Conservation (phyloP, 1,139 yeast genomes). For the Tardiomyces blankii region DNA sequence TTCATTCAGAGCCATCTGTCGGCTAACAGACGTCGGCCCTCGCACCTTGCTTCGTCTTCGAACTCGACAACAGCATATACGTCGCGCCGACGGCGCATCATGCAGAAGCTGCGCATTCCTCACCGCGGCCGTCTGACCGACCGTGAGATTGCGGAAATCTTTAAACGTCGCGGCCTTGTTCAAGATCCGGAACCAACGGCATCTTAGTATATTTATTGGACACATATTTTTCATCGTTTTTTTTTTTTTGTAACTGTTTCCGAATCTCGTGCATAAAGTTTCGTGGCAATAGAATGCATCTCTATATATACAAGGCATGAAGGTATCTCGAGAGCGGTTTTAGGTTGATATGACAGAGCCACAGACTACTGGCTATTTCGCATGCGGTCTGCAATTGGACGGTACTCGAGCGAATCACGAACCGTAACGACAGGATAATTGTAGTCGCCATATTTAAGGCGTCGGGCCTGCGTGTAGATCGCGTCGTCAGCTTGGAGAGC, state of each 20-base stretch:
- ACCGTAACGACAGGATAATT: constrained; percentile 50
- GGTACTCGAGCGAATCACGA: constrained; percentile 29
- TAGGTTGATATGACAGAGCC: no score
- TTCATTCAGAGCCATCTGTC: background rate
- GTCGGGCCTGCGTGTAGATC: constrained; percentile 32
- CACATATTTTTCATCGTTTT: background rate
- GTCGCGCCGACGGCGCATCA: background rate
- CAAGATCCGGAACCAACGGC: background rate
- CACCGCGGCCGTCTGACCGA: constrained; percentile 11
- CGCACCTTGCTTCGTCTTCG: background rate
- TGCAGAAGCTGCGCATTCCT: background rate
- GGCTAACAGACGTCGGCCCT: background rate
- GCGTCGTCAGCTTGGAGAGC: constrained; percentile 33
- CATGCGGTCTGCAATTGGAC: constrained; percentile 18
- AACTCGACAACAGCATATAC: background rate
- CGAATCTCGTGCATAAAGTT: no score
- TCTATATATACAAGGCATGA: background rate
- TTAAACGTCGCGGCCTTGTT: constrained; percentile 25
- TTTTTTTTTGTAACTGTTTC: no score
- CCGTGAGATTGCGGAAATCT: constrained; percentile 27
- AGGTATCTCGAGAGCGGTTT: no score
- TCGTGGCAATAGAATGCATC: background rate
- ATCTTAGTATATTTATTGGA: background rate
- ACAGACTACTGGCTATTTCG: no score
- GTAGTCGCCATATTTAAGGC: constrained; percentile 41